Percentiles rank a stretch among this genome's conserved stretches.
phyloP scores from a whole-genome alignment of 331 rosid species.

The Quercus lobata region DNA sequence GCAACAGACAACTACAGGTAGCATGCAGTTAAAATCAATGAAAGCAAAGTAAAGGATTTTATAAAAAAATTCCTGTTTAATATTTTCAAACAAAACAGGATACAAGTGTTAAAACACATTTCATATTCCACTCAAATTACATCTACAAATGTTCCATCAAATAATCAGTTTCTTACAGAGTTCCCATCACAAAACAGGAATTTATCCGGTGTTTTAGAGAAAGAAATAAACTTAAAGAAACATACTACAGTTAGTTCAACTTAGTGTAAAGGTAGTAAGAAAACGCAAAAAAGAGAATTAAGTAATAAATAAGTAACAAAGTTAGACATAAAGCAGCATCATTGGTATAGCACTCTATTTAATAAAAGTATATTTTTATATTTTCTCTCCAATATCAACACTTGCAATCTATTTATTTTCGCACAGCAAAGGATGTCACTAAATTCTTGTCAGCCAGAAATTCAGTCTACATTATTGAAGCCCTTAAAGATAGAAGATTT shows the following conservation, averaged over 20 bases:
- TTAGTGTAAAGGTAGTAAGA: not conserved
- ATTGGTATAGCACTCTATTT: not conserved
- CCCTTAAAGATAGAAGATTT: not conserved
- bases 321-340: not conserved
- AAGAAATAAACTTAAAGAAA: not conserved
- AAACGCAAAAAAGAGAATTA: not conserved
- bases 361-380: not conserved
- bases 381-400: not conserved
- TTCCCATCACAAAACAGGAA: not conserved
- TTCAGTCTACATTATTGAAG: not conserved
- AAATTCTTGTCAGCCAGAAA: not conserved
- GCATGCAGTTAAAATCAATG: slow-evolving; percentile 5
- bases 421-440: not conserved
- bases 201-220: not conserved
- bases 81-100: not conserved
- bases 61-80: not conserved
- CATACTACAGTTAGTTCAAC: not conserved
- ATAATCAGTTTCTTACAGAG: not conserved
- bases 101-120: not conserved
- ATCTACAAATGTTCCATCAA: not conserved
- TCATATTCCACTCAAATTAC: not conserved
- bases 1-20: not conserved
- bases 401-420: not conserved
- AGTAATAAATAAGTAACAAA: not conserved
- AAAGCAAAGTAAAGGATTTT: not conserved